These are phyloP conservation scores for Fusarium sp. DNA, from an alignment of 2,329 filamentous ascomycete genomes.

Conservation along the genomic window DNA sequence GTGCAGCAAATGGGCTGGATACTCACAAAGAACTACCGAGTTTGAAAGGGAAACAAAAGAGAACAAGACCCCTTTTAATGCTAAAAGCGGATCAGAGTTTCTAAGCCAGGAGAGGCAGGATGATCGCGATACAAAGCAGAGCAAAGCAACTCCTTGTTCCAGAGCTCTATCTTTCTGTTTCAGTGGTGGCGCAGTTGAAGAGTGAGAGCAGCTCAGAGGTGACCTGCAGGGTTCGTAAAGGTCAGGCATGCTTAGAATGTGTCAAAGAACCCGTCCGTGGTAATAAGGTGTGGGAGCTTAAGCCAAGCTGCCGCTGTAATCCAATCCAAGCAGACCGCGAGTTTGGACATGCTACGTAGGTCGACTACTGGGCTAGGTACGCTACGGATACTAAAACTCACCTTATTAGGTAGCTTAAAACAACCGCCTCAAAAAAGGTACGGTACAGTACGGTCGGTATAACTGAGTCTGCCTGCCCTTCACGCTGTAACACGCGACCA, in stretches of 20 bases:
- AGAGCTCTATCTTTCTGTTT: conserved; percentile 17
- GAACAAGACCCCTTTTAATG: conserved; percentile 10
- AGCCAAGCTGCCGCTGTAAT: background rate
- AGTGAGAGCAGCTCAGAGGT: conserved; percentile 1
- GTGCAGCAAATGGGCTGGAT: conserved; percentile 9
- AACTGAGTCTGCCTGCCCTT: background rate
- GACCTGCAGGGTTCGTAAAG: background rate
- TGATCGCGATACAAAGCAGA: conserved; percentile 2
- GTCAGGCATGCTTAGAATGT: background rate
- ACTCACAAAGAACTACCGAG: conserved; percentile 3
- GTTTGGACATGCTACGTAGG: too few relatives aligned
- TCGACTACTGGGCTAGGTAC: background rate
- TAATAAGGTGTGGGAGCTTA: conserved; percentile 5
- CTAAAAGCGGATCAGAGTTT: conserved; percentile 22
- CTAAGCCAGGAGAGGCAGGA: conserved; percentile 4
- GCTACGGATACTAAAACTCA: background rate
- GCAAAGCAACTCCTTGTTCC: background rate
- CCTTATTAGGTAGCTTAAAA: conserved; percentile 6
- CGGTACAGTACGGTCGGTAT: background rate
- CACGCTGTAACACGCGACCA: conserved; percentile 35
- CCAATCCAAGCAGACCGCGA: too few relatives aligned
- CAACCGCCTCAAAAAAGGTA: background rate
- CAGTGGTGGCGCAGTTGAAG: conserved; percentile 11
- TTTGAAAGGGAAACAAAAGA: background rate
- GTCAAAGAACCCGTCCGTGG: background rate